phyloP scores from a whole-genome alignment of 192 early-diverging fungal species.

The Backusella psychrophila region DNA sequence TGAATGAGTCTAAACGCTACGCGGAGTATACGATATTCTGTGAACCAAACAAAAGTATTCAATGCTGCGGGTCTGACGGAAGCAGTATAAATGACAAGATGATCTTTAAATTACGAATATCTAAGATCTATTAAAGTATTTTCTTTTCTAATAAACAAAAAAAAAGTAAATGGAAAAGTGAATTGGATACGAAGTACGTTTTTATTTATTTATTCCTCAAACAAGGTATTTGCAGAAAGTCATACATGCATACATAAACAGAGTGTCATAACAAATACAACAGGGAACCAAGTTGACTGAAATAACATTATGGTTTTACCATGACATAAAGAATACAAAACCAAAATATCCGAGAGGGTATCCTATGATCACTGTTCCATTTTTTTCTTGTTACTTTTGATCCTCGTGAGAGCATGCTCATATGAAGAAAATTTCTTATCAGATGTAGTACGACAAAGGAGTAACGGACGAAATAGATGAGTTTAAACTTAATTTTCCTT shows the following conservation, averaged over 20 bases:
- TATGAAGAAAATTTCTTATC: not conserved
- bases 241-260: not conserved
- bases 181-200: too few species aligned
- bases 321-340: not conserved
- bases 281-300: too few species aligned
- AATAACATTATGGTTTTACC: not conserved
- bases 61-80: not conserved
- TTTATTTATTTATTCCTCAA: not conserved
- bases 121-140: too few species aligned
- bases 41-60: not conserved
- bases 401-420: not conserved
- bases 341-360: not conserved
- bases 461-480: not conserved
- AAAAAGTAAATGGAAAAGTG: too few species aligned
- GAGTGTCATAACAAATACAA: too few species aligned
- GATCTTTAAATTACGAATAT: not conserved
- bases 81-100: not conserved
- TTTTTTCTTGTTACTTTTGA: not conserved
- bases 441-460: not conserved
- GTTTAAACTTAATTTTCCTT: not conserved
- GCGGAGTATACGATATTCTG: not conserved
- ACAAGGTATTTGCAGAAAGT: not conserved
- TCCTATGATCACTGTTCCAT: not conserved
- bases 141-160: too few species aligned
- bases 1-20: not conserved